A percentile compares a stretch with the other conserved stretches of the same genome.
phyloP scores from a whole-genome alignment of 2,329 filamentous ascomycete species.

The Clathrospora elynae region DNA sequence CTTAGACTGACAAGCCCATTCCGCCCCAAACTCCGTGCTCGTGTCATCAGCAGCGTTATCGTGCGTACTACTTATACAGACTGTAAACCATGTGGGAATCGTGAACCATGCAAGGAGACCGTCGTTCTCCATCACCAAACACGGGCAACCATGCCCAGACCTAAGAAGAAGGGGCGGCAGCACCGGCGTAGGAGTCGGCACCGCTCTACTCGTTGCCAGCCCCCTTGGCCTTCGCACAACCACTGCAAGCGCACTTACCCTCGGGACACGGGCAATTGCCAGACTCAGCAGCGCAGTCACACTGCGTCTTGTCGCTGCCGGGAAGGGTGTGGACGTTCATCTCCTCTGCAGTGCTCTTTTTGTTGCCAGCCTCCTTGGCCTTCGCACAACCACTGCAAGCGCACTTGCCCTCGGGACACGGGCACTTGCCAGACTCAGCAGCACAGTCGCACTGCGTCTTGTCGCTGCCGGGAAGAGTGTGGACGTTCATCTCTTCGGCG shows the following conservation, averaged over 20 bases:
- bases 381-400: slow-evolving; percentile 55
- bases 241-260: slow-evolving; percentile 55
- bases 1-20: slow-evolving; percentile 1
- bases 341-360: slow-evolving; percentile 44
- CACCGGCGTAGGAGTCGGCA: slow-evolving; percentile 13
- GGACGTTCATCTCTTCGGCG: slow-evolving; percentile 47
- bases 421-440: slow-evolving; percentile 50
- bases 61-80: slow-evolving; percentile 16
- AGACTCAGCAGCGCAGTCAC: slow-evolving; percentile 54
- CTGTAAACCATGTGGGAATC: slow-evolving; percentile 21
- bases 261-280: slow-evolving; percentile 53
- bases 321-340: slow-evolving; percentile 46
- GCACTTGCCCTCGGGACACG: slow-evolving; percentile 54
- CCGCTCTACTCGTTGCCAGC: slow-evolving; percentile 22
- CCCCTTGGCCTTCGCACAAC: slow-evolving; percentile 50
- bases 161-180: slow-evolving; percentile 19
- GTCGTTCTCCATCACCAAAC: background rate
- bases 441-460: slow-evolving; percentile 57
- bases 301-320: slow-evolving; percentile 52
- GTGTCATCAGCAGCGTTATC: slow-evolving; percentile 8
- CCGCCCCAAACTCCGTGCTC: slow-evolving; percentile 13
- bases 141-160: background rate
- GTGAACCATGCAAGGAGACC: slow-evolving; percentile 10
- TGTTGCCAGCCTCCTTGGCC: slow-evolving; percentile 25
- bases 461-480: slow-evolving; percentile 49